Conservation (phyloP, 164 flowering plant species). For the Santalum album region DNA sequence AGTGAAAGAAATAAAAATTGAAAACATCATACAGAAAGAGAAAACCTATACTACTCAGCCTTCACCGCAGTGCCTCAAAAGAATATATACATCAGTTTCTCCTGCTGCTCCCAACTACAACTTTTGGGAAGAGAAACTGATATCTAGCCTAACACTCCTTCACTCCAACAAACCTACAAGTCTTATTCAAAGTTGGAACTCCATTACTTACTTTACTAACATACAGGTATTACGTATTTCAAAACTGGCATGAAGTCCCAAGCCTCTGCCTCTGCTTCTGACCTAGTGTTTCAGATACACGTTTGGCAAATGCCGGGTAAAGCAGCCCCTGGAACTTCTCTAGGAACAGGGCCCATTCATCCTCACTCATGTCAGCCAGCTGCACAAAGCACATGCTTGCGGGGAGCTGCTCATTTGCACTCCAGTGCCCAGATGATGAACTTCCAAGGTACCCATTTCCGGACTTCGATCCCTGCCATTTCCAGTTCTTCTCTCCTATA, state of each 20-base stretch:
- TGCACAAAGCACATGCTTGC: conserved; percentile 17
- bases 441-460: conserved; percentile 22
- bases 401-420: conserved; percentile 21
- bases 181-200: conserved; percentile 10
- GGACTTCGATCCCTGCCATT: conserved; percentile 14
- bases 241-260: conserved; percentile 7
- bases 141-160: conserved; percentile 15
- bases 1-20: conserved; percentile 7
- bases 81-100: conserved; percentile 37
- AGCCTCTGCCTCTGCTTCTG: conserved; percentile 44
- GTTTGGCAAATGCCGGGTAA: conserved; percentile 19
- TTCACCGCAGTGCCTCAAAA: conserved; percentile 15
- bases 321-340: conserved; percentile 22
- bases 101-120: conserved; percentile 14
- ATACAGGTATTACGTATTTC: neutral
- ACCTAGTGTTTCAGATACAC: conserved; percentile 9
- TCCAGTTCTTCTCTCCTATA: neutral
- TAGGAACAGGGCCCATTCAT: conserved; percentile 17
- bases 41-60: conserved; percentile 18
- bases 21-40: conserved; percentile 2
- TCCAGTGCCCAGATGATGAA: neutral
- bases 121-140: conserved; percentile 9
- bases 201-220: neutral
- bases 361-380: conserved; percentile 22
- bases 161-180: conserved; percentile 23